Percentiles rank a stretch among this genome's conserved stretches.
phyloP scores from a whole-genome alignment of 306 rosid species.

The Malus fusca region DNA sequence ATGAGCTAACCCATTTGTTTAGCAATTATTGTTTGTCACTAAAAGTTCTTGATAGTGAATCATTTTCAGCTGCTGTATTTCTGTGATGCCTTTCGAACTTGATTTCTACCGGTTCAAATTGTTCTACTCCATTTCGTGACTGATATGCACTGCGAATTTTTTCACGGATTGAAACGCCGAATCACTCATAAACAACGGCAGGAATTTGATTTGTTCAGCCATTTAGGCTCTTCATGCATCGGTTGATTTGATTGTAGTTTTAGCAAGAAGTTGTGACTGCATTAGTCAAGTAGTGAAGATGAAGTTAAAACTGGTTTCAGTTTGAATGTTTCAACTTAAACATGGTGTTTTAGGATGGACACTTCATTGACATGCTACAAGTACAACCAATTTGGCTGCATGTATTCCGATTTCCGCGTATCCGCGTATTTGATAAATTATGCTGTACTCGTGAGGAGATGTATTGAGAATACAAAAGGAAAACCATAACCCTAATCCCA shows the following conservation, averaged over 20 bases:
- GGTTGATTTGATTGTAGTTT: neutral
- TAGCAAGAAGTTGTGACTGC: neutral
- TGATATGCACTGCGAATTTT: neutral
- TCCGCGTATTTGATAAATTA: too few relatives aligned
- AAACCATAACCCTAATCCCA: too few relatives aligned
- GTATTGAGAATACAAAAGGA: too few relatives aligned
- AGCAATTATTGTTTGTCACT: constrained; percentile 23
- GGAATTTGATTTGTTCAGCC: neutral
- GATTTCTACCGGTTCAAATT: neutral
- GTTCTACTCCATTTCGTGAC: constrained; percentile 3
- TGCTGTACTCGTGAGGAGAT: too few relatives aligned
- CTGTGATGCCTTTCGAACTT: constrained; percentile 5
- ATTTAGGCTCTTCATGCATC: neutral
- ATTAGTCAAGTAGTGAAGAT: neutral
- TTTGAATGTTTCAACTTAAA: too few relatives aligned
- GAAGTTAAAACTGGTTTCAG: neutral
- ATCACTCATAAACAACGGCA: too few relatives aligned
- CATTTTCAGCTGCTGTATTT: constrained; percentile 7
- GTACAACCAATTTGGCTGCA: too few relatives aligned
- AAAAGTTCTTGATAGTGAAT: constrained; percentile 27
- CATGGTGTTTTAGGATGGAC: too few relatives aligned
- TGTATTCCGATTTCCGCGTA: too few relatives aligned
- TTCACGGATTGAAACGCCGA: neutral
- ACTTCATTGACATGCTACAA: too few relatives aligned
- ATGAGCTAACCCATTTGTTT: constrained; percentile 44